phyloP scores from a whole-genome alignment of 495 filamentous ascomycete genomes.

The Extremus antarcticus region DNA sequence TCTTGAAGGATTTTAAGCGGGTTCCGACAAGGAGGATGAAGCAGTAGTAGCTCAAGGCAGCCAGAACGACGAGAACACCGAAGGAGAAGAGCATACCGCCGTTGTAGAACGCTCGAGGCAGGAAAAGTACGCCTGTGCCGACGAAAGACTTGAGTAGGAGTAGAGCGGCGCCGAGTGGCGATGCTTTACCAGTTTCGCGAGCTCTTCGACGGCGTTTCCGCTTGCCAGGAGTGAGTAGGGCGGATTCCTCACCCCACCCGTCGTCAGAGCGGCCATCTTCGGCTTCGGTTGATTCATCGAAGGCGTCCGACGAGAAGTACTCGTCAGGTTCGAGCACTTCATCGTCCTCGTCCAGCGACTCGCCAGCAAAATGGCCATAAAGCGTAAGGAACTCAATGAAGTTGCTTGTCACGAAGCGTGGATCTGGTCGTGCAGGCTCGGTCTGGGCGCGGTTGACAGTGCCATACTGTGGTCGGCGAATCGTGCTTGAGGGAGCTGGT shows the following conservation, averaged over 20 bases:
- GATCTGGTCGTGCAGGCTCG: slow-evolving; percentile 32
- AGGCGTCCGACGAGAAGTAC: slow-evolving; percentile 65
- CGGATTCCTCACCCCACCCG: slow-evolving; percentile 59
- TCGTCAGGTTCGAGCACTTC: slow-evolving; percentile 74
- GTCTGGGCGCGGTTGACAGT: slow-evolving; percentile 29
- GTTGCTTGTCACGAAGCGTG: slow-evolving; percentile 69
- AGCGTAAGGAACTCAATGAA: slow-evolving; percentile 92
- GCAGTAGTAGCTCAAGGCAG: slow-evolving; percentile 82
- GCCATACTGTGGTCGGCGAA: slow-evolving; percentile 21
- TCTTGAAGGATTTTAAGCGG: slow-evolving; percentile 64
- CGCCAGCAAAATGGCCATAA: slow-evolving; percentile 95
- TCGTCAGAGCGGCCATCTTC: slow-evolving; percentile 49
- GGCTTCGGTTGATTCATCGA: slow-evolving; percentile 42
- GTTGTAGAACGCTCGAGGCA: slow-evolving; percentile 85
- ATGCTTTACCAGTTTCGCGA: slow-evolving; percentile 58
- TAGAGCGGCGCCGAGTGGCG: slow-evolving; percentile 60
- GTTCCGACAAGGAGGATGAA: slow-evolving; percentile 88
- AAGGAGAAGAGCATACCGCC: slow-evolving; percentile 97
- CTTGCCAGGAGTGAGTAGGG: slow-evolving; percentile 62
- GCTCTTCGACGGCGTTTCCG: slow-evolving; percentile 61
- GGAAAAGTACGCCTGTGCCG: slow-evolving; percentile 92
- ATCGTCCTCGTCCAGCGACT: slow-evolving; percentile 80
- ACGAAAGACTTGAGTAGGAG: slow-evolving; percentile 94
- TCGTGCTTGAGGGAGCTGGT: slow-evolving; percentile 34
- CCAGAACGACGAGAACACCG: slow-evolving; percentile 72